Percentiles rank a stretch among this genome's conserved stretches.
phyloP scores from a whole-genome alignment of 495 filamentous ascomycete species.

The Penicillium flavigenum region DNA sequence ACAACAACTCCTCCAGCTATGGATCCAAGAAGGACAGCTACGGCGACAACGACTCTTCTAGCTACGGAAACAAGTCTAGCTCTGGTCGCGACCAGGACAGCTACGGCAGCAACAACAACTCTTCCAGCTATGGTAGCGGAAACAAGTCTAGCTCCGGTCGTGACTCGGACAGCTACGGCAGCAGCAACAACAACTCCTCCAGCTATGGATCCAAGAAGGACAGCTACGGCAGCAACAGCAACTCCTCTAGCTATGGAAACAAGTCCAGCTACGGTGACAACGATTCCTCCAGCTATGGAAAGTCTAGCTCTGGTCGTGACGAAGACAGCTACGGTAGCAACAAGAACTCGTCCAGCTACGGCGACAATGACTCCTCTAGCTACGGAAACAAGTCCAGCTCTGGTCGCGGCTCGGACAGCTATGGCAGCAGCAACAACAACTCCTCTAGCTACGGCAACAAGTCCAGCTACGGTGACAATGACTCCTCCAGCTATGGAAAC shows the following conservation, averaged over 20 bases:
- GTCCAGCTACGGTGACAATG: too few relatives aligned
- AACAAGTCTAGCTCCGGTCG: neutral
- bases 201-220: neutral
- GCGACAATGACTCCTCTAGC: neutral
- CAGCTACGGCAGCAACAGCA: constrained; percentile 9
- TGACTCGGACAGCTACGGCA: neutral
- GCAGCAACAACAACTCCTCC: neutral
- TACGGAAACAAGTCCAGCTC: constrained; percentile 2
- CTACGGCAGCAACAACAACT: constrained; percentile 5
- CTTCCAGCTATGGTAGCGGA: neutral
- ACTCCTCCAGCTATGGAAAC: too few relatives aligned
- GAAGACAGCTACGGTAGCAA: constrained; percentile 1
- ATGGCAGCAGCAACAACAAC: neutral
- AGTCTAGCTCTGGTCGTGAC: too few relatives aligned
- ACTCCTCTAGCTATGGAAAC: neutral
- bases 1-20: too few relatives aligned
- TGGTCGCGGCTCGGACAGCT: neutral
- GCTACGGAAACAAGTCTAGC: neutral
- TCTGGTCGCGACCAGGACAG: neutral
- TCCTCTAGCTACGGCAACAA: neutral
- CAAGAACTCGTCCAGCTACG: neutral
- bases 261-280: neutral
- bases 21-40: too few relatives aligned
- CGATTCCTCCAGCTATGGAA: neutral
- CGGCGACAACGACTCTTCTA: neutral